These are phyloP conservation scores for Arctium lappa DNA, from an alignment of 129 eudicot genomes.

Conservation along the genomic window DNA sequence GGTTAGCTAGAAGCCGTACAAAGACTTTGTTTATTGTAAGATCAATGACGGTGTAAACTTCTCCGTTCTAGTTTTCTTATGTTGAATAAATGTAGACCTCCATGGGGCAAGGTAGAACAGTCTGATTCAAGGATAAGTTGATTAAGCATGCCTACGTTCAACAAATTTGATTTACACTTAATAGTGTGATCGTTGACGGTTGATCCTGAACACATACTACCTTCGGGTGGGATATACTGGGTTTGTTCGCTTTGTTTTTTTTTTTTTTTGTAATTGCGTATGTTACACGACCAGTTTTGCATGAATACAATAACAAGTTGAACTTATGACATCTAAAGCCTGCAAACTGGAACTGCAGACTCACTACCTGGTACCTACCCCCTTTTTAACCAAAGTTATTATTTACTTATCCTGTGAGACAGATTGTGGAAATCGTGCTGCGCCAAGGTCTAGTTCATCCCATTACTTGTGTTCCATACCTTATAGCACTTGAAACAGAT, in stretches of 20 bases:
- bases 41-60: neutral
- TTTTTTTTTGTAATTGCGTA: neutral
- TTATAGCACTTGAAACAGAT: constrained; percentile 97
- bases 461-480: constrained; percentile 90
- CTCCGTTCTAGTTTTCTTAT: neutral
- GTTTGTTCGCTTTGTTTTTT: neutral
- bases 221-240: neutral
- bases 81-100: neutral
- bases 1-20: neutral
- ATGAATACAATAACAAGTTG: neutral
- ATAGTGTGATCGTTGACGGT: neutral
- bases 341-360: neutral
- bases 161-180: neutral
- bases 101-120: neutral
- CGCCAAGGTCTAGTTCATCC: constrained; percentile 99
- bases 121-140: neutral
- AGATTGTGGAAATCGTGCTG: constrained; percentile 82
- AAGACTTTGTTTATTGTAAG: neutral
- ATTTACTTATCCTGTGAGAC: constrained; percentile 14
- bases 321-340: neutral
- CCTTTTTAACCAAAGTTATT: neutral
- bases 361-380: neutral
- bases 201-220: neutral
- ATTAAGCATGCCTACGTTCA: neutral
- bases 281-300: neutral